Evolutionary conservation across 805 yeast species (phyloP), one percentile per base, ranked within the genome.

Genomic region (Lachancea sp.): DNA sequence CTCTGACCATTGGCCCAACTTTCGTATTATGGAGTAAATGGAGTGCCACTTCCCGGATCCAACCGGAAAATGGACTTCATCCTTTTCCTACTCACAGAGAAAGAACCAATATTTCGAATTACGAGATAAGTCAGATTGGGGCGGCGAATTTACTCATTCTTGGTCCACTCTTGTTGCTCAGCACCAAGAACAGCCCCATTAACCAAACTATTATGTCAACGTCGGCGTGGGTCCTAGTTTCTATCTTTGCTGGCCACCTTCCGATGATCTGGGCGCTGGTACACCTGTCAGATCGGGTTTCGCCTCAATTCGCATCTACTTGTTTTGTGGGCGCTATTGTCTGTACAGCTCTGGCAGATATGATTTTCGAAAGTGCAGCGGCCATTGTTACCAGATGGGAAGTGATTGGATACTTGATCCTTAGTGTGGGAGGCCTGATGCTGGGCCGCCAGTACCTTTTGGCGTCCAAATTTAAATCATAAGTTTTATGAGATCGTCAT

Each of bases 341-440:
- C 3, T 41, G 48, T 17, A 53, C 52, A 49, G 63, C 61, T 20
- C 34, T 58, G 29, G 51, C 55, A 16, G 59, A 58, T 36, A 58
- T 60, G 58, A 42, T 56, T 15, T 48, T 50, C 29, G 60, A 58
- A 41, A 51, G 57, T 29, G 48, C 49, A 7, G 51, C 51, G 36
- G 50, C 60, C n/a, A 49, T 51, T 16, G 51, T 58, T 17, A 55
- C 59, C 17, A 52, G 60, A 41, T 58, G 63, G 60, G 63, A 60
- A 47, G 58, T 58, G 28, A 51, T 57, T 18, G 59, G 61, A 15
- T 60, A 57, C 42, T 37, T 55, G 28, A 45, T 49, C 42, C 38
- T 60, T 36, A 45, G 58, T 15, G 25, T 55, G 8, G 47, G 61
- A 22, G 50, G 56, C 34, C 39, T 56, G 16, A 25, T 52, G 19